Conservation (phyloP, 75 land plant genomes). For the Cunninghamia lanceolata region DNA sequence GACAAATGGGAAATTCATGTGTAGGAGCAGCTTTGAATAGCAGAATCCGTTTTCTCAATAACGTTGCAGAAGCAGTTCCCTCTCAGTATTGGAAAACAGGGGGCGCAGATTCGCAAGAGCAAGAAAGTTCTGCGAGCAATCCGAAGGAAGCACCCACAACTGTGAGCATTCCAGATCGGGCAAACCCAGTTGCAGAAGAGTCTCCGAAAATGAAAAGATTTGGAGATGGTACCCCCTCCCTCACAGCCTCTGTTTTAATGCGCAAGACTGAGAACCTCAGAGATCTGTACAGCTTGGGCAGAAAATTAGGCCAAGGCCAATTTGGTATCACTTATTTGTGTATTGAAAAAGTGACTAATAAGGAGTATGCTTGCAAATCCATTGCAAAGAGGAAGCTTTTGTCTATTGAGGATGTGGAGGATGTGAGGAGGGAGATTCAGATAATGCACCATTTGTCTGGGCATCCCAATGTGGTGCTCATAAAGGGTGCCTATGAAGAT, state of each 20-base stretch:
- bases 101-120: not conserved
- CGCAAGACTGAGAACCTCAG: constrained; percentile 50
- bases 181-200: not conserved
- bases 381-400: constrained; percentile 88
- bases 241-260: constrained; percentile 44
- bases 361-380: constrained; percentile 76
- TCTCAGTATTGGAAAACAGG: not conserved
- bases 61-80: not conserved
- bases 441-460: constrained; percentile 93
- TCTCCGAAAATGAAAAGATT: constrained; percentile 1
- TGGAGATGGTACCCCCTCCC: constrained; percentile 1
- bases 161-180: constrained; percentile 2
- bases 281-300: constrained; percentile 61
- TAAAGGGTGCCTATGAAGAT: constrained; percentile 88
- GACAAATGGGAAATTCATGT: constrained; percentile 10
- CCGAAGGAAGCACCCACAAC: not conserved
- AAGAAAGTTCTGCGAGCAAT: not conserved
- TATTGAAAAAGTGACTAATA: constrained; percentile 57
- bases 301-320: constrained; percentile 83
- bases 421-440: constrained; percentile 91
- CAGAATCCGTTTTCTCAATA: not conserved
- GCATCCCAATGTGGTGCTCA: constrained; percentile 78
- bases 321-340: constrained; percentile 79
- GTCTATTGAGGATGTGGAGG: constrained; percentile 85
- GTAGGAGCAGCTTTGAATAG: not conserved